Evolutionary conservation across 371 early-diverging fungal species (phyloP).

Genomic region (Rhizomucor miehei): DNA sequence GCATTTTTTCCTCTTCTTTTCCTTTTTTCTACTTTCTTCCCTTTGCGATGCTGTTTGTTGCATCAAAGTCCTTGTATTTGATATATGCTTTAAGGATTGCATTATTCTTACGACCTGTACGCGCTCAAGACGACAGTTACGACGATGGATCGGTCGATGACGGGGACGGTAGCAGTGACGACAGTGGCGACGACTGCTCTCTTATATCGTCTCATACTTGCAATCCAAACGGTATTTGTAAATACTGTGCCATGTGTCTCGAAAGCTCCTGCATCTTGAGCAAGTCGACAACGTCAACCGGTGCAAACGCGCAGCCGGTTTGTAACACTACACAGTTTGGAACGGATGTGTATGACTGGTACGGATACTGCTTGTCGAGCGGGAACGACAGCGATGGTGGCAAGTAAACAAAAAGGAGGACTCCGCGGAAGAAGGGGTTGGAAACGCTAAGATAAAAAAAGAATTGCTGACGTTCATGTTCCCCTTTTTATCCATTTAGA

Average conservation of each 20-base stretch:
- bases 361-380: conserved; percentile 38
- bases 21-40: no score
- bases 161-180: conserved; percentile 9
- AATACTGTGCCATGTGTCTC: conserved; percentile 49
- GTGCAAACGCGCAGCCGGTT: neutral
- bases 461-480: neutral
- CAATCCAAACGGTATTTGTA: conserved; percentile 34
- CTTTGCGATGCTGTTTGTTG: no score
- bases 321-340: conserved; percentile 33
- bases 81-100: no score
- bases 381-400: conserved; percentile 33
- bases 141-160: conserved; percentile 5
- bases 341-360: conserved; percentile 31
- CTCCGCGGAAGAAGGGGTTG: no score
- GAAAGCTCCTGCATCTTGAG: conserved; percentile 37
- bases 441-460: conserved; percentile 6
- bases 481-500: conserved; percentile 11
- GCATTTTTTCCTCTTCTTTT: no score
- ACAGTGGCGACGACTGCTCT: conserved; percentile 27
- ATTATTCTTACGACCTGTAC: neutral
- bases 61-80: no score
- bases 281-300: conserved; percentile 14
- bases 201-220: conserved; percentile 36
- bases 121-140: neutral
- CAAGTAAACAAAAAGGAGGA: conserved; percentile 8